These are phyloP conservation scores for Kentomonas sorsogonicus DNA, from an alignment of 208 protist species.

Conservation along the genomic window DNA sequence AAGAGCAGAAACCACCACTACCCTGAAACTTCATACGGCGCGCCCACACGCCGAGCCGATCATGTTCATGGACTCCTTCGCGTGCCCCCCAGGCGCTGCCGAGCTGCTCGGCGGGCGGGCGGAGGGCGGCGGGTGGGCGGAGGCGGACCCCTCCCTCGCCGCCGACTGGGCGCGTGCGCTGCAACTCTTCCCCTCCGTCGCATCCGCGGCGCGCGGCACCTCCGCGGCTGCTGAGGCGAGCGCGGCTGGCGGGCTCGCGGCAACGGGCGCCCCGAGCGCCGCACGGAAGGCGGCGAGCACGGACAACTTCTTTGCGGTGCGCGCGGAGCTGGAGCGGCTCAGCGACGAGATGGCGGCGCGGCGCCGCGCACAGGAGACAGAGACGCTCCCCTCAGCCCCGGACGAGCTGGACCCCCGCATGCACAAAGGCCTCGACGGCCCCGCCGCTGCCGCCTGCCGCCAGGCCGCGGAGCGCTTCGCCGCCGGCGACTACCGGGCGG, in stretches of 20 bases:
- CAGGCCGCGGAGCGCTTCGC: slow-evolving; percentile 15
- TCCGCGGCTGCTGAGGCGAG: slow-evolving; percentile 2
- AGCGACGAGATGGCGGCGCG: slow-evolving; percentile 17
- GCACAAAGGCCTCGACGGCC: slow-evolving; percentile 9
- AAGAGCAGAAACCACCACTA: no score
- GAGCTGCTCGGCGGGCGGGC: no score
- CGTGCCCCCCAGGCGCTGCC: no score
- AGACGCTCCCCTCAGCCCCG: neutral
- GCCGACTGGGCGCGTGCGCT: neutral
- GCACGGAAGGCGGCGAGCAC: no score
- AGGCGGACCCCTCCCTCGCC: no score
- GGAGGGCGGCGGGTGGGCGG: no score
- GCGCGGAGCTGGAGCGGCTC: slow-evolving; percentile 40
- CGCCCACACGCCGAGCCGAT: no score
- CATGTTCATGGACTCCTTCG: no score
- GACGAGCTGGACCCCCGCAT: slow-evolving; percentile 22
- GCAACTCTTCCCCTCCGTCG: neutral
- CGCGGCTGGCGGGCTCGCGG: slow-evolving; percentile 13
- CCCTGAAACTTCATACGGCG: no score
- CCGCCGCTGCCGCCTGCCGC: neutral
- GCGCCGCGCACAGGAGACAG: neutral
- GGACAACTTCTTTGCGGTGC: slow-evolving; percentile 50
- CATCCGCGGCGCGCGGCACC: neutral
- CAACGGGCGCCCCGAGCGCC: no score
- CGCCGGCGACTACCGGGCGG: slow-evolving; percentile 11